Percentiles rank a stretch among this genome's conserved stretches.
Evolutionary conservation across 768 basidiomycete genomes (phyloP).

Genomic region (Phaeotremella skinneri): DNA sequence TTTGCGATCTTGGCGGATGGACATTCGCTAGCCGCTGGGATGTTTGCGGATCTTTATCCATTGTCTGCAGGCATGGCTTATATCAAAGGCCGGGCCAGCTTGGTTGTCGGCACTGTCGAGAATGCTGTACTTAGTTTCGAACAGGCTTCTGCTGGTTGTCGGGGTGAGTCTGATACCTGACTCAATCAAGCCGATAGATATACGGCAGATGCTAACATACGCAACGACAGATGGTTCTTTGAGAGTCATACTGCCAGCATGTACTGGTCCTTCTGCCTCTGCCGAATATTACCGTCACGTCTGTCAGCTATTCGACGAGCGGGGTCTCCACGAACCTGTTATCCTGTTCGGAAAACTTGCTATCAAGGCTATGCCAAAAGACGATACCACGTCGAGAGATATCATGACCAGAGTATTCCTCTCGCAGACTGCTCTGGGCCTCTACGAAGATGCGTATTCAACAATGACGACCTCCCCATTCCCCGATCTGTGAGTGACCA

Average conservation of each 20-base stretch:
- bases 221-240: constrained; percentile 27
- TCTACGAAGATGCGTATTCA: constrained; percentile 85
- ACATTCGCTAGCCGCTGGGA: constrained; percentile 62
- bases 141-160: constrained; percentile 61
- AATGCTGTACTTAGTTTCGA: constrained; percentile 73
- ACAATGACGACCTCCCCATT: constrained; percentile 71
- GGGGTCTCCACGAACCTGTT: constrained; percentile 61
- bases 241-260: constrained; percentile 6
- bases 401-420: constrained; percentile 78
- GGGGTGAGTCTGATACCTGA: constrained; percentile 22
- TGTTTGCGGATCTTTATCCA: constrained; percentile 74
- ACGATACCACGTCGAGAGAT: constrained; percentile 60
- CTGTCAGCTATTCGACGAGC: constrained; percentile 68
- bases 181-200: constrained; percentile 57
- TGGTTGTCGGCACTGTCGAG: constrained; percentile 65
- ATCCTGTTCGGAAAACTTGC: constrained; percentile 75
- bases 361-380: constrained; percentile 62
- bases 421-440: constrained; percentile 67
- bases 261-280: constrained; percentile 44
- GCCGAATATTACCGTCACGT: constrained; percentile 76
- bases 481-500: constrained; percentile 74
- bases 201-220: constrained; percentile 54
- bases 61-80: constrained; percentile 72
- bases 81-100: constrained; percentile 66
- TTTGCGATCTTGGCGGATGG: constrained; percentile 66